A percentile compares a stretch with the other conserved stretches of the same genome.
Conservation (phyloP, 1,139 yeast species). For the Saccharomycopsis phalli region DNA sequence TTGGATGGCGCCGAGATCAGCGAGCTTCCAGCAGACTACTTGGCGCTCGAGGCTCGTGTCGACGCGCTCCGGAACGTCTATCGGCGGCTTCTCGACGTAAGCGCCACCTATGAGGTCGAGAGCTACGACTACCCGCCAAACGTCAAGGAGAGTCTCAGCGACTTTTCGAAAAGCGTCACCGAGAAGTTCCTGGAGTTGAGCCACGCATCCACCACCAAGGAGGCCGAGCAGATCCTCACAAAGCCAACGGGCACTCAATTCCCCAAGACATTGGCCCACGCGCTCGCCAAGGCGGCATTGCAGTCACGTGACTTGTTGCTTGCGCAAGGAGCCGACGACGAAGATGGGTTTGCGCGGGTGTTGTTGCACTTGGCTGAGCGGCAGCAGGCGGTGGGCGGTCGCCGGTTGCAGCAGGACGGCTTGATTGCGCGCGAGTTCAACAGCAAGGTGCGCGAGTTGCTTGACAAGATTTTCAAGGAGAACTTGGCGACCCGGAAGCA, state of each 20-base stretch:
- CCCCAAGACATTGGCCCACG: slow-evolving; percentile 45
- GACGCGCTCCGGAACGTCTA: slow-evolving; percentile 54
- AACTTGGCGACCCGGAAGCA: slow-evolving; percentile 53
- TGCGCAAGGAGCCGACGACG: slow-evolving; percentile 28
- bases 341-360: slow-evolving; percentile 43
- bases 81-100: slow-evolving; percentile 49
- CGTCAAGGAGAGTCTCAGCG: slow-evolving; percentile 46
- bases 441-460: slow-evolving; percentile 39
- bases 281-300: slow-evolving; percentile 38
- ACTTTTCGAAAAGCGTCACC: slow-evolving; percentile 49
- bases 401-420: slow-evolving; percentile 58
- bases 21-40: slow-evolving; percentile 67
- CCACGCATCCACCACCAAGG: slow-evolving; percentile 54
- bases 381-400: slow-evolving; percentile 52
- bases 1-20: slow-evolving; percentile 64
- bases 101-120: slow-evolving; percentile 50
- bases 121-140: slow-evolving; percentile 74
- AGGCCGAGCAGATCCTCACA: slow-evolving; percentile 44
- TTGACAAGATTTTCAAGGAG: slow-evolving; percentile 51
- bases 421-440: slow-evolving; percentile 50
- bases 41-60: slow-evolving; percentile 54
- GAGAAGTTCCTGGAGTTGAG: slow-evolving; percentile 50
- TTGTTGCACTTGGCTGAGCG: slow-evolving; percentile 47
- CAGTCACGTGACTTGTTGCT: slow-evolving; percentile 30
- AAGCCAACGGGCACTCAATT: slow-evolving; percentile 23